These are phyloP conservation scores for Mycena galericulata DNA, from an alignment of 768 basidiomycete species.

Conservation along the genomic window DNA sequence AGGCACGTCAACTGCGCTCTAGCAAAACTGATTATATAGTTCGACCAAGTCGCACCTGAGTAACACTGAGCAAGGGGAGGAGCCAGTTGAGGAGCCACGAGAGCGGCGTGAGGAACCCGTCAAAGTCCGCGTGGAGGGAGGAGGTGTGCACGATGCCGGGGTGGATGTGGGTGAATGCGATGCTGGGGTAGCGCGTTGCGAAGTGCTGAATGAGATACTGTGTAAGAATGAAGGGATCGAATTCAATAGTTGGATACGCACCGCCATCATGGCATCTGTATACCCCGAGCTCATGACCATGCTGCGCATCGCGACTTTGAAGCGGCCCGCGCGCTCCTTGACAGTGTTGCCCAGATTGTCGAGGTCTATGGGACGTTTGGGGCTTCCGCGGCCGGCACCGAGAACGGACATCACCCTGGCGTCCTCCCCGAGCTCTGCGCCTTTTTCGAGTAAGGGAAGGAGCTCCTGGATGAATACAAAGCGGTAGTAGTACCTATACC, in stretches of 20 bases:
- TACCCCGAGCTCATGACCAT: slow-evolving; percentile 27
- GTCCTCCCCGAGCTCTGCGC: slow-evolving; percentile 46
- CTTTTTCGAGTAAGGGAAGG: slow-evolving; percentile 45
- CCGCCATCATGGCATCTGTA: slow-evolving; percentile 30
- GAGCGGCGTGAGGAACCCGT: slow-evolving; percentile 27
- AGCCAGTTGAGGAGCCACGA: slow-evolving; percentile 25
- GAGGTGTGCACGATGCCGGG: slow-evolving; percentile 40
- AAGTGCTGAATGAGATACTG: slow-evolving; percentile 34
- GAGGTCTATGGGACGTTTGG: slow-evolving; percentile 29
- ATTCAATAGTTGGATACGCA: not conserved
- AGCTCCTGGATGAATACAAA: slow-evolving; percentile 49
- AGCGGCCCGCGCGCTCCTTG: slow-evolving; percentile 13
- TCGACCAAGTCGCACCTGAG: slow-evolving; percentile 24
- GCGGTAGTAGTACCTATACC: slow-evolving; percentile 48
- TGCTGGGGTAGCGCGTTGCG: slow-evolving; percentile 31
- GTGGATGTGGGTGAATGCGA: slow-evolving; percentile 42
- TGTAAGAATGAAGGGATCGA: not conserved
- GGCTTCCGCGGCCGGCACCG: slow-evolving; percentile 39
- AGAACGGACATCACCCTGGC: slow-evolving; percentile 50
- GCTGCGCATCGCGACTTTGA: slow-evolving; percentile 12
- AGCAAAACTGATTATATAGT: too few species aligned
- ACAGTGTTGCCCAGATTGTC: slow-evolving; percentile 34
- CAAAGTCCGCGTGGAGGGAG: slow-evolving; percentile 3
- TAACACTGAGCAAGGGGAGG: slow-evolving; percentile 14
- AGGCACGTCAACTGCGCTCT: too few species aligned